These are phyloP conservation scores for Leptographium galeiforme DNA, from an alignment of 2,329 filamentous ascomycete species.

Conservation along the genomic window DNA sequence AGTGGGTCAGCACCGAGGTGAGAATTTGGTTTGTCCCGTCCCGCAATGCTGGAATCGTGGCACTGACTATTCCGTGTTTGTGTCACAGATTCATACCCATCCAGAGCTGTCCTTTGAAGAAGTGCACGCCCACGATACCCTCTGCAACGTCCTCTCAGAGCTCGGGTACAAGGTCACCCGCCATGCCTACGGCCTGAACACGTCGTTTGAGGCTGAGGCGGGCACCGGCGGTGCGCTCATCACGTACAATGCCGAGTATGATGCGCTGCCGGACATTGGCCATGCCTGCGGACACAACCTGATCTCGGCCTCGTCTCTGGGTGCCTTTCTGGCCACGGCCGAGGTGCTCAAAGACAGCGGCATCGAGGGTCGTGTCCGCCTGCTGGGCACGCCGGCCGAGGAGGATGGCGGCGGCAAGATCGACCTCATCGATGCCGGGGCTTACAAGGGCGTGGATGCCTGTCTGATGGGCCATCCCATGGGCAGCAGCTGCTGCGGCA, in stretches of 20 bases:
- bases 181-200: constrained; percentile 36
- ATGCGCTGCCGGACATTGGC: constrained; percentile 22
- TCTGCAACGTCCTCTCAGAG: constrained; percentile 27
- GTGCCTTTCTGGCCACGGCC: constrained; percentile 21
- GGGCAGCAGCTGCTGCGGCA: neutral
- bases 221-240: constrained; percentile 9
- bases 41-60: neutral
- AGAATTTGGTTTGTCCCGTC: neutral
- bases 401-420: constrained; percentile 30
- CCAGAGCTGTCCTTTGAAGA: constrained; percentile 39
- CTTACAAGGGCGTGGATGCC: constrained; percentile 22
- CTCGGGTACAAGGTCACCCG: constrained; percentile 30
- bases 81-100: constrained; percentile 20
- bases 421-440: constrained; percentile 26
- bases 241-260: constrained; percentile 15
- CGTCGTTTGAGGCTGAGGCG: constrained; percentile 30
- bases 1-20: neutral
- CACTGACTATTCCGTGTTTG: neutral
- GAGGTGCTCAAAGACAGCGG: constrained; percentile 12
- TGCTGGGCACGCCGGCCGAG: constrained; percentile 30
- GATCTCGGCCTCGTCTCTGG: constrained; percentile 23
- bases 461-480: constrained; percentile 27
- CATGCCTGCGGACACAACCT: constrained; percentile 30
- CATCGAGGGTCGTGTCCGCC: constrained; percentile 14
- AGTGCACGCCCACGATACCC: constrained; percentile 32